Conservation (phyloP, 2,329 filamentous ascomycete species). For the Stachybotrys echinatus region DNA sequence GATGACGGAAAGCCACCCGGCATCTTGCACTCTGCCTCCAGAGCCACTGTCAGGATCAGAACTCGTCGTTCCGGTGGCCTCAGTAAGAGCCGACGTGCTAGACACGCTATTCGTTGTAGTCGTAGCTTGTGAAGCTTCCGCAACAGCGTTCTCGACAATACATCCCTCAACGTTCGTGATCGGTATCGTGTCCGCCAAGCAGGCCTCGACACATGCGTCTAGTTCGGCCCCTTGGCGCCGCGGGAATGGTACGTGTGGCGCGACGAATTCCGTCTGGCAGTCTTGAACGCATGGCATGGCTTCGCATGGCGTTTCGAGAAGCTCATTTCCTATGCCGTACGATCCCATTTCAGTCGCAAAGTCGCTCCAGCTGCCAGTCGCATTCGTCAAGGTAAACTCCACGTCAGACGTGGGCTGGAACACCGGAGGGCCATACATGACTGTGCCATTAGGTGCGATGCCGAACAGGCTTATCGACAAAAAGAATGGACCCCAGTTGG, state of each 20-base stretch:
- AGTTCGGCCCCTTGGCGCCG: background rate
- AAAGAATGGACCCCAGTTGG: background rate
- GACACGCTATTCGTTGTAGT: background rate
- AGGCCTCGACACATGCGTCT: slow-evolving; percentile 2
- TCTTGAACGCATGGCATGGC: slow-evolving; percentile 3
- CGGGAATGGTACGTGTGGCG: background rate
- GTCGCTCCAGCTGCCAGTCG: slow-evolving; percentile 2
- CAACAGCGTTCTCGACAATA: background rate
- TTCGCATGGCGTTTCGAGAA: background rate
- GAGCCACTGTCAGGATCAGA: background rate
- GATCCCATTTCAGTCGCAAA: background rate
- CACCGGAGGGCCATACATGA: background rate
- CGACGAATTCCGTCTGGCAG: slow-evolving; percentile 3
- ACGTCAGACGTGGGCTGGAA: background rate
- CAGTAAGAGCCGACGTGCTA: background rate
- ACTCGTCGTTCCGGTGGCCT: background rate
- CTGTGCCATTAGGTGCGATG: background rate
- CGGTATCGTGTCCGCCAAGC: background rate
- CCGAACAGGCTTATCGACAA: slow-evolving; percentile 1
- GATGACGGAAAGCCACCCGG: background rate
- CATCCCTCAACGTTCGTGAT: background rate
- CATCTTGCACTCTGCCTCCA: background rate
- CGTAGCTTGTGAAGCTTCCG: background rate
- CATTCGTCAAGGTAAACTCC: slow-evolving; percentile 1
- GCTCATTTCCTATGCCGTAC: slow-evolving; percentile 1